Conservation (phyloP, 768 basidiomycete genomes). For the Kondoa subrosea region DNA sequence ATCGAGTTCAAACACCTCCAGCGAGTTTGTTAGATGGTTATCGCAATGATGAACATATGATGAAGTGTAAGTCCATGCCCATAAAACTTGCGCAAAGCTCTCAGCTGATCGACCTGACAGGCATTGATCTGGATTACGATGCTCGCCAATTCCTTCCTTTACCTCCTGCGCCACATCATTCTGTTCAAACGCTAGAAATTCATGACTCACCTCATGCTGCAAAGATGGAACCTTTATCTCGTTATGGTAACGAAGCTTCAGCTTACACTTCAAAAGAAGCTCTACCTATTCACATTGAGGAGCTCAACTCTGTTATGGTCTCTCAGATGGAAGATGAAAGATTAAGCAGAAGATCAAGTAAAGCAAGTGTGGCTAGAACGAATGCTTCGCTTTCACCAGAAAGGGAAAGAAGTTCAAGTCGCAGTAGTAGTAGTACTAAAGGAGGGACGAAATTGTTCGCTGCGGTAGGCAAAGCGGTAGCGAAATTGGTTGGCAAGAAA, state of each 20-base stretch:
- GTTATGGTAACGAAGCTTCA: not conserved
- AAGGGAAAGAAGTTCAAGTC: not conserved
- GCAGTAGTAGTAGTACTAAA: not conserved
- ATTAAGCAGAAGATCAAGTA: not conserved
- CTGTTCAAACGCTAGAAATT: not conserved
- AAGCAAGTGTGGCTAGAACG: no score
- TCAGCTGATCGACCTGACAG: not conserved
- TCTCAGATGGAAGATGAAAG: not conserved
- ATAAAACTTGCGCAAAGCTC: not conserved
- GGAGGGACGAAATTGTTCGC: not conserved
- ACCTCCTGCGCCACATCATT: not conserved
- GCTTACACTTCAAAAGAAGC: not conserved
- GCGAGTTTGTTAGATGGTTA: not conserved
- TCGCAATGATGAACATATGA: not conserved
- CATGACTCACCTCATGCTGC: not conserved
- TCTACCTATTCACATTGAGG: not conserved
- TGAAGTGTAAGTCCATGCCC: not conserved
- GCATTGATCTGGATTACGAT: not conserved
- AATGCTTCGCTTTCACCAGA: no score
- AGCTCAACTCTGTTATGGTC: not conserved
- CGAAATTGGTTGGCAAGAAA: not conserved
- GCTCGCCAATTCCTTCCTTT: not conserved
- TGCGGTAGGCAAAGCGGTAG: not conserved
- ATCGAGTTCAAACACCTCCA: not conserved
- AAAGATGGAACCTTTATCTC: not conserved